Evolutionary conservation across 1,284 basidiomycete genomes (phyloP), one percentile per base, ranked within the genome.

Genomic region (Papiliotrema terrestris): DNA sequence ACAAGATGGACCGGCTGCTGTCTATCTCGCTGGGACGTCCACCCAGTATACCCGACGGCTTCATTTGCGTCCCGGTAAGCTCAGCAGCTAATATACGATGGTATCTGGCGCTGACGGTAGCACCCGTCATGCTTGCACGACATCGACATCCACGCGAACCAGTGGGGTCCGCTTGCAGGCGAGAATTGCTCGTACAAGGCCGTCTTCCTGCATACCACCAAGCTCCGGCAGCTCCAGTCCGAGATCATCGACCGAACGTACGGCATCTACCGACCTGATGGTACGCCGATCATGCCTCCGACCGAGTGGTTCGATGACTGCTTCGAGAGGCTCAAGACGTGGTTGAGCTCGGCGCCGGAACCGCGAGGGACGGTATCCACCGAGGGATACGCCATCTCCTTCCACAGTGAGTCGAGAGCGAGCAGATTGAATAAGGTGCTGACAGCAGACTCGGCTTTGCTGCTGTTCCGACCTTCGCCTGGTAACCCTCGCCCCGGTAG

Each of bases 1-100:
- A 78, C 63, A 78, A 78, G 63, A 73, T 78, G 64, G 77, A 78
- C 52, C 60, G 77, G 8, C 62, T 78, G 45, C 58, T 78, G 41
- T 73, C 69, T 42, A 72, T 73, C 45, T 68, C 72, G n/a, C 64
- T 78, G 1, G 77, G 77, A 20, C 57, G 77, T 49, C 77, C 77
- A 29, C 76, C 75, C 1, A 69, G 66, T 49, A 78, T 78, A 20
- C 73, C 76, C 0, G 77, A 78, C 58, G 75, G 73, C 4, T 78
- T 76, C 57, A 75, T 77, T 58, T 70, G 72, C 56, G 73, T 74
- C 3, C 71, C 76, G 2, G 69, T 75, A 48, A 51, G 69, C 19
- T n/a, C 8, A 14, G n/a, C n/a, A n/a, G n/a, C n/a, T n/a, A n/a
- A n/a, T n/a, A n/a, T n/a, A n/a, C n/a, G n/a, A n/a, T n/a, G n/a